These are phyloP conservation scores for Coniochaeta sp. DNA, from an alignment of 2,329 filamentous ascomycete genomes.

Conservation along the genomic window DNA sequence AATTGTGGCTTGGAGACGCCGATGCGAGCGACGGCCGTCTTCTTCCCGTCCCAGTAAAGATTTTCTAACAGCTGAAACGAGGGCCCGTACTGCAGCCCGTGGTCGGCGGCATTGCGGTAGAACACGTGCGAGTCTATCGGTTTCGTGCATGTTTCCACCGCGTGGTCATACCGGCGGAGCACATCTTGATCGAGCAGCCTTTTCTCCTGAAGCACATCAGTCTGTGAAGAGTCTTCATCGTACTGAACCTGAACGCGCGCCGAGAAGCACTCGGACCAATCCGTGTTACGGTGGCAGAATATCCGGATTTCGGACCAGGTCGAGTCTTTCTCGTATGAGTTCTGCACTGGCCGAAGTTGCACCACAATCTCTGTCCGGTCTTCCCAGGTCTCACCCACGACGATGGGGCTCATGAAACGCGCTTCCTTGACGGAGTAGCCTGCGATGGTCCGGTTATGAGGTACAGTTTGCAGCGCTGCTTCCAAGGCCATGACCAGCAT, in stretches of 20 bases:
- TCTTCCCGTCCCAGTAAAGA: slow-evolving; percentile 20
- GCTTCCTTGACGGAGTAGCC: slow-evolving; percentile 22
- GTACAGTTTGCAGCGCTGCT: slow-evolving; percentile 18
- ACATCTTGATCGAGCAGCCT: neutral
- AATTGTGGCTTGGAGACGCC: slow-evolving; percentile 13
- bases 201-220: slow-evolving; percentile 2
- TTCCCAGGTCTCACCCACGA: slow-evolving; percentile 19
- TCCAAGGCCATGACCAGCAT: slow-evolving; percentile 31
- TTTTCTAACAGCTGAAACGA: slow-evolving; percentile 21
- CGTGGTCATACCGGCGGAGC: slow-evolving; percentile 7
- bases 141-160: slow-evolving; percentile 12
- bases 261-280: slow-evolving; percentile 23
- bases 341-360: slow-evolving; percentile 17
- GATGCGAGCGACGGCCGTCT: slow-evolving; percentile 14
- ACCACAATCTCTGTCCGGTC: slow-evolving; percentile 22
- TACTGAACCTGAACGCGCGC: slow-evolving; percentile 22
- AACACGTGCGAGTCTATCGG: slow-evolving; percentile 18
- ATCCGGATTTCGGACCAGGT: slow-evolving; percentile 19
- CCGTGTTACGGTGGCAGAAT: slow-evolving; percentile 15
- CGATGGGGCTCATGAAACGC: slow-evolving; percentile 21
- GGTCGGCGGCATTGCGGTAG: slow-evolving; percentile 18
- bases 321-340: slow-evolving; percentile 15
- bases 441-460: slow-evolving; percentile 5
- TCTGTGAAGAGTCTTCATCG: slow-evolving; percentile 10
- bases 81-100: slow-evolving; percentile 22